These are phyloP conservation scores for Triangularia setosa DNA, from an alignment of 2,329 filamentous ascomycete genomes.

Conservation along the genomic window DNA sequence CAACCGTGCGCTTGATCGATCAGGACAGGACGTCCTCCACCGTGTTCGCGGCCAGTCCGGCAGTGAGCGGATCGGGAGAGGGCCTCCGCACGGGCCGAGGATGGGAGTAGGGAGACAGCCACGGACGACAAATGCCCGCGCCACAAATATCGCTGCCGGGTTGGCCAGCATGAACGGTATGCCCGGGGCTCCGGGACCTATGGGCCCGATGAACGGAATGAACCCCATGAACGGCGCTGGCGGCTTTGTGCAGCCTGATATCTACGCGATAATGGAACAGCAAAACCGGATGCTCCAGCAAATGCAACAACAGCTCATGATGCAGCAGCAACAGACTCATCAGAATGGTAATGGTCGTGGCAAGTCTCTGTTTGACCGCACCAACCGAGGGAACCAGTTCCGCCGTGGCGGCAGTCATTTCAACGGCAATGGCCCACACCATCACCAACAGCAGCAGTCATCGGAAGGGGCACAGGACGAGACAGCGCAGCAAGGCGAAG, in stretches of 20 bases:
- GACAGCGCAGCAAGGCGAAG: conserved; percentile 45
- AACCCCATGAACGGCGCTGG: conserved; percentile 37
- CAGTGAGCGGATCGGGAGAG: conserved; percentile 70
- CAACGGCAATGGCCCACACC: conserved; percentile 33
- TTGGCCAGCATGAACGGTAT: conserved; percentile 43
- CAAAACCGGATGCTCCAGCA: conserved; percentile 84
- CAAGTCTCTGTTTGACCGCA: conserved; percentile 71
- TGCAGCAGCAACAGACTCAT: conserved; percentile 39
- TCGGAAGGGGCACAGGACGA: conserved; percentile 34
- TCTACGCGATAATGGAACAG: conserved; percentile 78
- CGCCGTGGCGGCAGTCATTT: conserved; percentile 45
- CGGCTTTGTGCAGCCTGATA: conserved; percentile 44
- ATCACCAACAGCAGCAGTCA: conserved; percentile 30
- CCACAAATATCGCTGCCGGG: conserved; percentile 48
- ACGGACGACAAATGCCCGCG: conserved; percentile 48
- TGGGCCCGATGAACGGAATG: conserved; percentile 33
- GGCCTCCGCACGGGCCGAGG: conserved; percentile 68
- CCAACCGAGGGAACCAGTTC: conserved; percentile 55
- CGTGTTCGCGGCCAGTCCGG: conserved; percentile 70
- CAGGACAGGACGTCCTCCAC: conserved; percentile 68
- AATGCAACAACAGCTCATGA: conserved; percentile 60
- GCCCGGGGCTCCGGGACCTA: conserved; percentile 35
- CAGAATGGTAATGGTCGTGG: conserved; percentile 39
- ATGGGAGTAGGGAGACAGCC: conserved; percentile 47
- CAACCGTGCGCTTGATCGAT: conserved; percentile 76